phyloP scores from a whole-genome alignment of 225 moss, liverwort and hornwort species.

The Pleurozium schreberi region DNA sequence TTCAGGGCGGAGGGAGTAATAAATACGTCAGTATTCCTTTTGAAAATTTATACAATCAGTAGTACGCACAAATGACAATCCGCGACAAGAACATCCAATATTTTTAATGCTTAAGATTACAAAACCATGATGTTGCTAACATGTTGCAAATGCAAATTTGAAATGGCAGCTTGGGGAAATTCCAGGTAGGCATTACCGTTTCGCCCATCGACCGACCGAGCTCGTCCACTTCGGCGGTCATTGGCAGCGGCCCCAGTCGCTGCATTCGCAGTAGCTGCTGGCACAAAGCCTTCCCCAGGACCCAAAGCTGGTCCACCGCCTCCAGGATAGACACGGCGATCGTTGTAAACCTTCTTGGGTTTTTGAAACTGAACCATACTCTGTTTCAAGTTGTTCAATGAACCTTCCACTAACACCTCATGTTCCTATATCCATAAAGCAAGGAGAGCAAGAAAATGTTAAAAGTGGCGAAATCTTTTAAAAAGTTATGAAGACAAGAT shows the following conservation, averaged over 20 bases:
- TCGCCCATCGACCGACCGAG: conserved; percentile 70
- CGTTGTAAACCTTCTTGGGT: conserved; percentile 96
- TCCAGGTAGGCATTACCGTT: conserved; percentile 27
- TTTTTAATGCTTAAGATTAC: neutral
- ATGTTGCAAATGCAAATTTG: neutral
- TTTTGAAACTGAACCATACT: conserved; percentile 99
- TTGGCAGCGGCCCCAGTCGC: conserved; percentile 59
- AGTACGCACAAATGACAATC: neutral
- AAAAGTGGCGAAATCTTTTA: neutral
- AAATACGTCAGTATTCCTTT: neutral
- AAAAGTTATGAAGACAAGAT: neutral
- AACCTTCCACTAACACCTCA: conserved; percentile 96
- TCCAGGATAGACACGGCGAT: conserved; percentile 95
- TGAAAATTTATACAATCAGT: neutral
- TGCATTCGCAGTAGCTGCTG: conserved; percentile 72
- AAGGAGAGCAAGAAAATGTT: neutral
- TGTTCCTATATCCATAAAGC: conserved; percentile 47
- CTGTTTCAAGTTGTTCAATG: conserved; percentile 96
- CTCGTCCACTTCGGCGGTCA: conserved; percentile 81
- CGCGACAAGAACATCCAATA: neutral
- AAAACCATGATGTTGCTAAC: neutral
- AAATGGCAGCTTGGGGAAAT: neutral
- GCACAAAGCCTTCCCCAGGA: conserved; percentile 85
- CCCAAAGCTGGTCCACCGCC: conserved; percentile 76
- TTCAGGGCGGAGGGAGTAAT: neutral